Base-by-base conservation (phyloP, 345 rosid species). In the Excoecaria cochinchinensis region DNA sequence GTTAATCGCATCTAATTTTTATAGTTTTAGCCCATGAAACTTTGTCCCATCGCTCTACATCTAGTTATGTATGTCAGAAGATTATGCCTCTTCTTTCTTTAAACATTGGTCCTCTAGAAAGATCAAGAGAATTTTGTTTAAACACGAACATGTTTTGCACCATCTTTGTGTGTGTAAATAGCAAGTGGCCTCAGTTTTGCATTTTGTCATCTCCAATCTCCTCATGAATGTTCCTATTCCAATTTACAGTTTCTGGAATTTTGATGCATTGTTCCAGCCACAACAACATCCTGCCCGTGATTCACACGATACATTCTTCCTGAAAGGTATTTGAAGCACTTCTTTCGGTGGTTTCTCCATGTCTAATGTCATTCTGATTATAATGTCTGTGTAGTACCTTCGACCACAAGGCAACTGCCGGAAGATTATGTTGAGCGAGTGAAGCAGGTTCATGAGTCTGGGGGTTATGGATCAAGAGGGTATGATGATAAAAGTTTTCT, bases 211-310 rank as follows among this genome's bases (percentile, higher is more conserved):
- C 14, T 38, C 14, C 61, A 17, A 52, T 67, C 44, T 50, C 17
- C 13, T 67, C 19, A 17, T 70, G 50, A 3, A 31, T 69, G 57
- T 4, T 52, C 47, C 8, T 67, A 12, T 46, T 62, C 81, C 42
- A 38, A 77, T 70, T 66, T 83, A 74, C 87, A 92, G 99, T 87
- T 95, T 95, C 91, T 95, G 98, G 98, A 92, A 95, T 84, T 95
- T 95, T 40, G 99, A 95, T 87, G 97, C 91, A 61, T 77, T 95
- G 60, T 93, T 93, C 88, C 99, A 93, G 84, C 97, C 98, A 48
- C 99, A 95, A 79, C 98, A 95, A 73, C 99, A 95, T 81, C 99
- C 99, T 77, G 99, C 99, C 68, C 98, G 97, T 77, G 99, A 95
- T 82, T 88, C 99, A 61, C 99, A 95, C 71, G 98, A 93, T 80